A percentile compares a stretch with the other conserved stretches of the same genome.
Evolutionary conservation across 2,329 filamentous ascomycete species (phyloP).

Genomic region (Botrytis elliptica): DNA sequence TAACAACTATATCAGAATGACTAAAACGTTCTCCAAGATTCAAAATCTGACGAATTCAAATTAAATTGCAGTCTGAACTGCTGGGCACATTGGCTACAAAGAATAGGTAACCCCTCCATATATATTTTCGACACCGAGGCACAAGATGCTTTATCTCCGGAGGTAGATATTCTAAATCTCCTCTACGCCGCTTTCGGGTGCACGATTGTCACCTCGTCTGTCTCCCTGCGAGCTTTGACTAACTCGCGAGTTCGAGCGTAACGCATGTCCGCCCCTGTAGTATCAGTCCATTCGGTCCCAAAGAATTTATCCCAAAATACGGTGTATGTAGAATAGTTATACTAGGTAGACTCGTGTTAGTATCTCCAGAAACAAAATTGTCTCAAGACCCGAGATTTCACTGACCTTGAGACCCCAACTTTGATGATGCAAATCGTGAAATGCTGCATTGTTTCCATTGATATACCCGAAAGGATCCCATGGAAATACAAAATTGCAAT

Average conservation of each 20-base stretch:
- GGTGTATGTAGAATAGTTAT: constrained; percentile 22
- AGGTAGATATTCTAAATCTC: background rate
- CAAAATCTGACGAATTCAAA: background rate
- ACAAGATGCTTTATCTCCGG: background rate
- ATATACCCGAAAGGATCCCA: constrained; percentile 17
- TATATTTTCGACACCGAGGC: background rate
- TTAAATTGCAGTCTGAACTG: background rate
- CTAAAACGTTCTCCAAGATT: background rate
- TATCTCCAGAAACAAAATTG: background rate
- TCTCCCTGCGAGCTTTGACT: constrained; percentile 2
- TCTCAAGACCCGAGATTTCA: background rate
- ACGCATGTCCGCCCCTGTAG: constrained; percentile 4
- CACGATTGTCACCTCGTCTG: background rate
- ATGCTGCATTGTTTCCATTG: constrained; percentile 16
- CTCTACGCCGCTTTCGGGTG: background rate
- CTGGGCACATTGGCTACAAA: background rate
- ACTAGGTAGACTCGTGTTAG: background rate
- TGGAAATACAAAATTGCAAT: constrained; percentile 21
- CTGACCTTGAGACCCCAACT: constrained; percentile 22
- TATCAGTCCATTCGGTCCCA: constrained; percentile 20
- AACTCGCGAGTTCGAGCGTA: constrained; percentile 18
- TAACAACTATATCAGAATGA: background rate
- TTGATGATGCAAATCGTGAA: constrained; percentile 24
- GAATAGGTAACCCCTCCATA: background rate
- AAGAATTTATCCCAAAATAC: constrained; percentile 22